Base-by-base conservation (phyloP, 345 rosid species). In the Eucalyptus regnans region DNA sequence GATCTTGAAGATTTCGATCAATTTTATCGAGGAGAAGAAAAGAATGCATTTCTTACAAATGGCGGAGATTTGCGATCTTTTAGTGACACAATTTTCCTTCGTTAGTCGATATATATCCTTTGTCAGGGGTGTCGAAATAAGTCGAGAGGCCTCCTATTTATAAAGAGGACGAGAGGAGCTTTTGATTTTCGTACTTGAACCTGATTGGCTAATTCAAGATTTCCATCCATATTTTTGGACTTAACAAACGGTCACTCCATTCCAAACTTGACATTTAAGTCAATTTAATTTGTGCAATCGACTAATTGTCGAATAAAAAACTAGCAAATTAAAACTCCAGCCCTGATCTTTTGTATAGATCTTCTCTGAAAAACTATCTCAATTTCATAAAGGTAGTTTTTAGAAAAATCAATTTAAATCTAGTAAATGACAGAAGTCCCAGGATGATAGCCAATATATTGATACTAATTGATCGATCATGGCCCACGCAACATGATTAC, bases 401-500 rank as follows among this genome's bases (percentile, higher is more conserved):
- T 1, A 18, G 46, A 71, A 33, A 71, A 17, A 64, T 64, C 12
- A 71, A 0, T 18, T 9, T 71, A 37, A 37, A n/a, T 18, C 81
- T 71, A 37, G 81, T 37, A 71, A 71, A 22, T 71, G 81, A 33
- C 3, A 33, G 81, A 71, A 9, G 13, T 71, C 81, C 46, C 4
- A 37, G 0, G 0, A 37, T 33, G 8, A 37, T 33, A 5, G 4
- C 31, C 11, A 16, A 10, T 9, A 68, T 16, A 33, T 68, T 33
- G 44, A 13, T 68, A 17, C 7, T 33, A 68, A 33, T 33, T 17
- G 2, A 33, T 33, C 44, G 12, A 68, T 33, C 80, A 17, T 33
- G 44, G 46, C 46, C 0, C 46, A 1, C 43, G 46, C 13, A 71
- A 11, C 81, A 71, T 5, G 44, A 37, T 71, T 5, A 18, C 22